Conservation (phyloP, 2,329 filamentous ascomycete genomes). For the Trichoderma asperellum region DNA sequence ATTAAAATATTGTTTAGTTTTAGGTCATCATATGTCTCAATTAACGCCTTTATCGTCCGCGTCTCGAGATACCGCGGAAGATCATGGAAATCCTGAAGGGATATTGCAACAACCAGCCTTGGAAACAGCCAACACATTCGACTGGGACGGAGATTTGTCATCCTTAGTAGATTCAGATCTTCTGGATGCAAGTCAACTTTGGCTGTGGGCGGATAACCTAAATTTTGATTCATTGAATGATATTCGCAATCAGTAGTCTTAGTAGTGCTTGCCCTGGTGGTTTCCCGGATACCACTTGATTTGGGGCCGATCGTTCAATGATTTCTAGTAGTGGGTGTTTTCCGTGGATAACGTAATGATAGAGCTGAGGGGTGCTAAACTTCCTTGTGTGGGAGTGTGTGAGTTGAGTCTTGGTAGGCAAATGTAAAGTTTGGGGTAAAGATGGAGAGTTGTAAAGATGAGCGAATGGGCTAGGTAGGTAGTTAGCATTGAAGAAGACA, state of each 20-base stretch:
- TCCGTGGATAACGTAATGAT: no score
- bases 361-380: no score
- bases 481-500: no score
- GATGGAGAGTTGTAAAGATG: no score
- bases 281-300: no score
- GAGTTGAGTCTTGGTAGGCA: no score
- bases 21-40: neutral
- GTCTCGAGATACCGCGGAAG: neutral
- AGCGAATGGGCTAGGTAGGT: no score
- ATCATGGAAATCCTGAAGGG: neutral
- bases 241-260: neutral
- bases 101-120: neutral
- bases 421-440: no score
- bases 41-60: neutral
- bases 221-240: neutral
- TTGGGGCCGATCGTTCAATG: no score
- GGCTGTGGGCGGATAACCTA: neutral
- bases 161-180: neutral
- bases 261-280: neutral
- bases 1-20: neutral
- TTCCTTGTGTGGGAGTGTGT: no score
- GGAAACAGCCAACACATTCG: neutral
- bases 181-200: neutral
- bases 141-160: neutral
- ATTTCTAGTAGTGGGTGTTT: no score